phyloP scores from a whole-genome alignment of 805 yeast genomes.

The Blastobotrys attinorum region DNA sequence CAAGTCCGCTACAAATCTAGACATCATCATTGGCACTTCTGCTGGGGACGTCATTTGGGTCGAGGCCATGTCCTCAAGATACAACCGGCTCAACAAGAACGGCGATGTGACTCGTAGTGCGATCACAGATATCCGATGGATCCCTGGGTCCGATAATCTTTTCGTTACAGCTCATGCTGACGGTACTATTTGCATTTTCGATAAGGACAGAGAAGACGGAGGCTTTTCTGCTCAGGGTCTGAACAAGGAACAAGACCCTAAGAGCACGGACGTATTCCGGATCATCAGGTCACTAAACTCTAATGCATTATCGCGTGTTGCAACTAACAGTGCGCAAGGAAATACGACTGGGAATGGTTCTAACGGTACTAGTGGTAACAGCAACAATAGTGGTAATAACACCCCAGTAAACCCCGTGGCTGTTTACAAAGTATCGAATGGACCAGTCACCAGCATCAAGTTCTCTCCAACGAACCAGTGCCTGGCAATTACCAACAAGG shows the following conservation, averaged over 20 bases:
- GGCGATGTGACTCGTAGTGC: slow-evolving; percentile 38
- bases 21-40: slow-evolving; percentile 53
- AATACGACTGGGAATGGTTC: neutral
- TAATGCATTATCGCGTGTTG: neutral
- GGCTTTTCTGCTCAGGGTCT: slow-evolving; percentile 14
- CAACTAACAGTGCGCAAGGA: neutral
- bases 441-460: slow-evolving; percentile 45
- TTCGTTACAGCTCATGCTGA: slow-evolving; percentile 55
- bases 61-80: slow-evolving; percentile 43
- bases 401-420: slow-evolving; percentile 41
- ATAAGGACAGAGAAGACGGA: slow-evolving; percentile 42
- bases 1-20: slow-evolving; percentile 30
- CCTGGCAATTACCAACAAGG: slow-evolving; percentile 42
- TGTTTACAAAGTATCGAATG: slow-evolving; percentile 54
- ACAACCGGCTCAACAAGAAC: slow-evolving; percentile 45
- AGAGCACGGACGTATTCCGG: slow-evolving; percentile 17
- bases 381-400: slow-evolving; percentile 11
- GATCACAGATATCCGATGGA: slow-evolving; percentile 42
- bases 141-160: slow-evolving; percentile 34
- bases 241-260: slow-evolving; percentile 14
- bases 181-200: slow-evolving; percentile 50
- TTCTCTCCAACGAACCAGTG: slow-evolving; percentile 33
- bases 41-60: slow-evolving; percentile 61
- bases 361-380: slow-evolving; percentile 1
- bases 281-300: slow-evolving; percentile 11